phyloP scores from a whole-genome alignment of 345 rosid species.

The Camelina neglecta region DNA sequence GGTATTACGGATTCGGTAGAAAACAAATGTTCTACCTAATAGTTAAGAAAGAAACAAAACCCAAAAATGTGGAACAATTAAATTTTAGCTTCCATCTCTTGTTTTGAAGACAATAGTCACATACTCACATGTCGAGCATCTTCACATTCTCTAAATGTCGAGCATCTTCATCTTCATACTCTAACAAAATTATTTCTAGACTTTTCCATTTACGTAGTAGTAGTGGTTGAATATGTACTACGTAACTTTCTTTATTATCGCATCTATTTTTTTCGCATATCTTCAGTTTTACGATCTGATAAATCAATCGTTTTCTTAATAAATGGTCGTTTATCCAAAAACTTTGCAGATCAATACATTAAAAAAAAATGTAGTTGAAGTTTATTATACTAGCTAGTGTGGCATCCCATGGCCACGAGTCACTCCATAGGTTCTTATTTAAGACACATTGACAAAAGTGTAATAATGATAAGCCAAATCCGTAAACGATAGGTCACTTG shows the following conservation, averaged over 20 bases:
- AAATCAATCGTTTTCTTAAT: neutral
- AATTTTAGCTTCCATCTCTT: neutral
- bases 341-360: neutral
- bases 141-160: neutral
- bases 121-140: neutral
- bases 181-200: neutral
- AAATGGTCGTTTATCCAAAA: neutral
- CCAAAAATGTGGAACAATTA: neutral
- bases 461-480: neutral
- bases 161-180: neutral
- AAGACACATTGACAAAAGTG: slow-evolving; percentile 20
- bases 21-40: neutral
- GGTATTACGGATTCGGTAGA: neutral
- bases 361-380: neutral
- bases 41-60: neutral
- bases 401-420: slow-evolving; percentile 24
- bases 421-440: neutral
- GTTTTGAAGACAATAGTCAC: neutral
- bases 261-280: neutral
- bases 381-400: neutral
- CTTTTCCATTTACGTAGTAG: neutral
- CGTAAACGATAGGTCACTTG: slow-evolving; percentile 21
- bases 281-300: neutral
- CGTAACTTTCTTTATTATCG: neutral
- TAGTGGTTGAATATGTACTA: neutral